Evolutionary conservation across 768 basidiomycete genomes (phyloP).

Genomic region (Collybia nuda): DNA sequence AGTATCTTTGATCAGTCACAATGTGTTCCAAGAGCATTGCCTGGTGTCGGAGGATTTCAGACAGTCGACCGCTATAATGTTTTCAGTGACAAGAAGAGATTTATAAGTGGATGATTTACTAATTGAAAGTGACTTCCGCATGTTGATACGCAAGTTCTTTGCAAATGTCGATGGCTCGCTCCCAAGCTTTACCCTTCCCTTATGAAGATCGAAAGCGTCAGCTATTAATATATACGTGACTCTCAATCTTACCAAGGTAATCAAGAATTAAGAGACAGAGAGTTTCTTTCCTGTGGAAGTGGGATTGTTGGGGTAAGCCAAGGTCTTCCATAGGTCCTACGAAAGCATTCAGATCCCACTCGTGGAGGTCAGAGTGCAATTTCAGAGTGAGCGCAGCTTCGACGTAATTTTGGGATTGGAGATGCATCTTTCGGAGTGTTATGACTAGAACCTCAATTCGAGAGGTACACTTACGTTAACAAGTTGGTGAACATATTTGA

Average conservation of each 20-base stretch:
- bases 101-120: conserved; percentile 45
- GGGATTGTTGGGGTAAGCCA: conserved; percentile 86
- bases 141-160: conserved; percentile 90
- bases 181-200: conserved; percentile 99
- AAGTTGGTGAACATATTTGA: conserved; percentile 94
- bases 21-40: conserved; percentile 88
- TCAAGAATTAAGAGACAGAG: conserved; percentile 91
- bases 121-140: conserved; percentile 86
- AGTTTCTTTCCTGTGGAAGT: conserved; percentile 93
- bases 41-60: conserved; percentile 85
- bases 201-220: not conserved
- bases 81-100: conserved; percentile 8
- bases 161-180: conserved; percentile 90
- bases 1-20: conserved; percentile 78
- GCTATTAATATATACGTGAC: conserved; percentile 3
- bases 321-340: conserved; percentile 89
- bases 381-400: conserved; percentile 94
- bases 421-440: conserved; percentile 62
- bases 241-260: conserved; percentile 63
- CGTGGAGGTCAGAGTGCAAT: conserved; percentile 89
- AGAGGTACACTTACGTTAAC: conserved; percentile 66
- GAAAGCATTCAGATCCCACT: conserved; percentile 83
- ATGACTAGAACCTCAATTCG: not conserved
- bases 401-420: conserved; percentile 86
- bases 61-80: conserved; percentile 64